Evolutionary conservation across 2,329 filamentous ascomycete genomes (phyloP), one percentile per base, ranked within the genome.

Genomic region (Alternaria alternata): DNA sequence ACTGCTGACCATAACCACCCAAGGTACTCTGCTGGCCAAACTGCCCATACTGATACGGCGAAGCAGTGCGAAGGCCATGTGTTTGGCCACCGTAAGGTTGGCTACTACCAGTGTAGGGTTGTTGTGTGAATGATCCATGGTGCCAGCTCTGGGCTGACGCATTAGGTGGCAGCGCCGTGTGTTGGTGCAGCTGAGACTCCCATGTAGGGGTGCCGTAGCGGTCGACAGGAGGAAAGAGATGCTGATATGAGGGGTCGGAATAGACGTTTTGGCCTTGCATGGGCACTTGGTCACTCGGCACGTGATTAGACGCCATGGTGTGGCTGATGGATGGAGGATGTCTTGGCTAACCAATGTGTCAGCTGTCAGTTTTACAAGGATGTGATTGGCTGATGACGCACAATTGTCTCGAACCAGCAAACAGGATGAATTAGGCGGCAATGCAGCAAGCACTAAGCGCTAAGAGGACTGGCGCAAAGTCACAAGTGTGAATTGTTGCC

Each of bases 241-340:
- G 69, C 36, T 70, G 68, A 34, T 72, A 78, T 2, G 70, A 62
- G 1, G 73, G 61, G 61, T 78, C 71, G 66, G 62, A 63, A 66
- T 77, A 77, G 61, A 77, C 69, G 60, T 62, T 73, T 62, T 76
- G 75, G 42, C 69, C 70, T 59, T 72, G 73, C 43, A 73, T 48
- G 34, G 73, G 68, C 30, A 71, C 66, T 60, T 74, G 73, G 63
- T 76, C 73, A 74, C 54, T 67, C 18, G 72, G 73, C 75, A 78
- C 73, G 75, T 78, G 75, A 78, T 72, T 74, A 54, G 73, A 66
- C 42, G 74, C 75, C 75, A 78, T 78, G 63, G 57, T 65, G 61
- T 55, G 39, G 28, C 59, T 48, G 38, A 32, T 34, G 42, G 47
- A 20, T 34, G 39, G 24, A 41, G 51, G 59, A 58, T 54, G 39